Base-by-base conservation (phyloP, 139 green algal genomes). In the Dunaliella primolecta region DNA sequence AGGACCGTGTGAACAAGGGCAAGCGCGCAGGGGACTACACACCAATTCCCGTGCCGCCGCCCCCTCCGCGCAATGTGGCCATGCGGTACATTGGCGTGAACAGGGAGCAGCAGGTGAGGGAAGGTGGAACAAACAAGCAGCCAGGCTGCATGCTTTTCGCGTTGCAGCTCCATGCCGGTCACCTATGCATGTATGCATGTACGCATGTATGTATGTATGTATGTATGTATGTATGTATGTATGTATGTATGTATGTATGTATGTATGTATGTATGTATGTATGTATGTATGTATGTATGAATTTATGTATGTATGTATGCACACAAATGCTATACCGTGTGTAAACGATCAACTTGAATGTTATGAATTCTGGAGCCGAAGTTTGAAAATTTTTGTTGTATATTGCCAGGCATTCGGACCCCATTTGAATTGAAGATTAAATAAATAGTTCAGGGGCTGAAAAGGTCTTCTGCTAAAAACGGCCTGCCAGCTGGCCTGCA, bases 231-330 rank as follows among this genome's bases (percentile, higher is more conserved):
- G 55, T 85, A 30, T 85, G 56, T 85, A 36, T 85, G 56, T 85
- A 36, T 46, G 56, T 80, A 36, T 85, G 56, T 80, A 74, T 80
- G 55, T 80, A 7, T 80, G 81, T 85, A 36, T 85, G 56, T 79
- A 36, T 79, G 56, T 30, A 36, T 80, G 56, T 80, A 36, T 80
- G 55, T 80, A 7, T 80, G 55, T 85, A 30, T 85, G 56, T 80
- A 7, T 85, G 81, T 85, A 36, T 85, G 56, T 85, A 74, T 85
- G 56, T 80, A 36, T 85, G 56, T 85, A 46, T 84, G 36, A 71
- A 25, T 84, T 37, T 84, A 46, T 84, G 80, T 84, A 46, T 84
- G 80, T 84, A 46, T 84, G 35, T 84, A 23, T 64, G 46, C n/a
- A n/a, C n/a, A n/a, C n/a, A n/a, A n/a, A n/a, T n/a, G n/a, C n/a